phyloP scores from a whole-genome alignment of 2,329 filamentous ascomycete species.

The Leptosphaerulina australis region DNA sequence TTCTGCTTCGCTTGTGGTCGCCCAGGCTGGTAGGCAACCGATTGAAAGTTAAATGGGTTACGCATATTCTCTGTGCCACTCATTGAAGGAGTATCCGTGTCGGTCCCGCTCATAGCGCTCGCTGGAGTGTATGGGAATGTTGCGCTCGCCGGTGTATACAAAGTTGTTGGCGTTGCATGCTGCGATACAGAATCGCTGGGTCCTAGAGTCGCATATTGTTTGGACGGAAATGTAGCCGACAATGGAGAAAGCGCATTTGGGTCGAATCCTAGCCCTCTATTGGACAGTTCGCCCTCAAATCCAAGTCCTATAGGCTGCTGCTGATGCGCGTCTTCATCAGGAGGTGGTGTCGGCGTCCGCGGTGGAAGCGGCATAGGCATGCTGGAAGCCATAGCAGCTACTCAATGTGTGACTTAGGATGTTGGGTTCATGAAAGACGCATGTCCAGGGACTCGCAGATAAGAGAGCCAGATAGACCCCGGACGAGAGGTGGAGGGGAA shows the following conservation, averaged over 20 bases:
- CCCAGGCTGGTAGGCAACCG: conserved; percentile 57
- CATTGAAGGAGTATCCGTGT: conserved; percentile 38
- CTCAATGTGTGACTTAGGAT: conserved; percentile 27
- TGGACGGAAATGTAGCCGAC: conserved; percentile 48
- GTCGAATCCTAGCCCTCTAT: conserved; percentile 35
- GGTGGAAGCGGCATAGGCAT: conserved; percentile 66
- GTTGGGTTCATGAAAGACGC: conserved; percentile 22
- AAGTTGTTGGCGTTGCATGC: conserved; percentile 37
- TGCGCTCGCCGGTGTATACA: conserved; percentile 44
- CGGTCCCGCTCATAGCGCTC: conserved; percentile 38
- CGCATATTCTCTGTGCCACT: conserved; percentile 48
- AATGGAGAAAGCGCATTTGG: conserved; percentile 48
- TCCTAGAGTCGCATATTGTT: conserved; percentile 43
- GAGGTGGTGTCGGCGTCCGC: conserved; percentile 68
- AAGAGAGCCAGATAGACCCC: conserved; percentile 23
- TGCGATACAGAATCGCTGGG: conserved; percentile 47
- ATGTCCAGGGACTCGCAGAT: conserved; percentile 21
- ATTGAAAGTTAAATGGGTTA: conserved; percentile 94
- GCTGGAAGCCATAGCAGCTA: conserved; percentile 61
- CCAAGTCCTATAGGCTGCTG: conserved; percentile 41
- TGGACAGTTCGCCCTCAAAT: conserved; percentile 39
- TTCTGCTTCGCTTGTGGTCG: conserved; percentile 76
- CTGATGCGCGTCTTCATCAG: conserved; percentile 56
- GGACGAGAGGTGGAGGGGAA: conserved; percentile 30
- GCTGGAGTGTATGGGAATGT: conserved; percentile 44